Evolutionary conservation across 306 rosid species (phyloP), one percentile per base, ranked within the genome.

Genomic region (Sicyos edulis): DNA sequence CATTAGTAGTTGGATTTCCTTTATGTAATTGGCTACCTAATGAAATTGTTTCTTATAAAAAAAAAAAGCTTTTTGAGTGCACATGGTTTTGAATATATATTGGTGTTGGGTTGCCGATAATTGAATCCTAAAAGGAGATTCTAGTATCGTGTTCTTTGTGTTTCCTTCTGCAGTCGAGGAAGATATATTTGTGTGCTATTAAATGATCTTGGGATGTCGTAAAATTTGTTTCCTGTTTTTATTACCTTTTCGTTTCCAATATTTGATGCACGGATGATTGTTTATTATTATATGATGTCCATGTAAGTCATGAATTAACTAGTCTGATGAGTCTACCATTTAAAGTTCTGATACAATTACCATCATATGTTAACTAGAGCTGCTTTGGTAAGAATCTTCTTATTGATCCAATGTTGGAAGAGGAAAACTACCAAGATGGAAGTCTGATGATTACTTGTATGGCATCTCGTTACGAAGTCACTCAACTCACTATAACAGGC

Each of bases 361-460:
- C 76, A 21, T 21, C 21, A 37, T 79, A 34, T 77, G 76, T 54
- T 82, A 40, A 50, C 80, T 51, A 95, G 99, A 89, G 96, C 71
- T 88, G 86, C 61, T 82, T 95, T 2, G 85, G 92, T 42, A 93
- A 85, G 83, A 90, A 85, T 82, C 95, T 93, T 10, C 82, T 90
- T 55, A 86, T 93, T 72, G 98, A 93, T 82, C 95, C 98, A 57
- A 62, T 80, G 74, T 76, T 70, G 76, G 99, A 95, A 83, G 99
- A 95, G 83, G 99, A 95, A 90, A 87, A 86, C 84, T 53, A 67
- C 83, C 92, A 95, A 86, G 99, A 95, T 68, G 99, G 99, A 86
- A 86, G 89, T 79, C 54, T 95, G 71, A 83, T 82, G 88, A 86
- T 95, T 56, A 77, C 97, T 32, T 89, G 91, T 85, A 91, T 95